Conservation (phyloP, 306 rosid genomes). For the Bauhinia variegata region DNA sequence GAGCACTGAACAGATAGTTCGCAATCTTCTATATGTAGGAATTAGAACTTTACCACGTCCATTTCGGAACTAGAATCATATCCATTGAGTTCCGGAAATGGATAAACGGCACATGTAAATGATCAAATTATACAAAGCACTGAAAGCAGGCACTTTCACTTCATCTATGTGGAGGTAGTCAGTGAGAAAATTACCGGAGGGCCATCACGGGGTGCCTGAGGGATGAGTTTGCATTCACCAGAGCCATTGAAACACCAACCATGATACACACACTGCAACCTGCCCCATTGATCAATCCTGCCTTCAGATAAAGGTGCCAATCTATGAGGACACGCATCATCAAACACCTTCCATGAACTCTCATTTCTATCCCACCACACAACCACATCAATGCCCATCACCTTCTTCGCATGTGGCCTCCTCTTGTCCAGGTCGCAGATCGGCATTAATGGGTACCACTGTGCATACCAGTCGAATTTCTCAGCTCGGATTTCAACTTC, state of each 20-base stretch:
- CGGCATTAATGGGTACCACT: conserved; percentile 94
- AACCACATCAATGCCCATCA: conserved; percentile 85
- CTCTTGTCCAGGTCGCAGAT: conserved; percentile 83
- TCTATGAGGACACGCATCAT: conserved; percentile 90
- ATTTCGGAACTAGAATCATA: not conserved
- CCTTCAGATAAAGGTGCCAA: conserved; percentile 95
- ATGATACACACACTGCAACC: conserved; percentile 93
- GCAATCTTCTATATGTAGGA: too few relatives aligned
- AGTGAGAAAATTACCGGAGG: conserved; percentile 60
- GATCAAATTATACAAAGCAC: not conserved
- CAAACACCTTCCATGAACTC: conserved; percentile 78
- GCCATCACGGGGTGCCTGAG: conserved; percentile 81
- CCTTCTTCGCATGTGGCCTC: conserved; percentile 74
- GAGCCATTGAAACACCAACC: conserved; percentile 96
- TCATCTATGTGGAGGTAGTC: not conserved
- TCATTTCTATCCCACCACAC: conserved; percentile 97
- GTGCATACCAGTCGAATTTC: conserved; percentile 80
- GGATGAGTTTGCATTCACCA: conserved; percentile 85
- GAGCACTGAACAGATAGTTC: too few relatives aligned
- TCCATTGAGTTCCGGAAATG: not conserved
- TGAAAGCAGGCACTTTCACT: not conserved
- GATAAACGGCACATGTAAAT: not conserved
- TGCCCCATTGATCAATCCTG: conserved; percentile 91
- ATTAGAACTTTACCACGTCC: too few relatives aligned
- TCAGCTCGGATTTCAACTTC: conserved; percentile 37